Conservation (phyloP, 2,329 filamentous ascomycete species). For the Gaeumannomyces tritici region DNA sequence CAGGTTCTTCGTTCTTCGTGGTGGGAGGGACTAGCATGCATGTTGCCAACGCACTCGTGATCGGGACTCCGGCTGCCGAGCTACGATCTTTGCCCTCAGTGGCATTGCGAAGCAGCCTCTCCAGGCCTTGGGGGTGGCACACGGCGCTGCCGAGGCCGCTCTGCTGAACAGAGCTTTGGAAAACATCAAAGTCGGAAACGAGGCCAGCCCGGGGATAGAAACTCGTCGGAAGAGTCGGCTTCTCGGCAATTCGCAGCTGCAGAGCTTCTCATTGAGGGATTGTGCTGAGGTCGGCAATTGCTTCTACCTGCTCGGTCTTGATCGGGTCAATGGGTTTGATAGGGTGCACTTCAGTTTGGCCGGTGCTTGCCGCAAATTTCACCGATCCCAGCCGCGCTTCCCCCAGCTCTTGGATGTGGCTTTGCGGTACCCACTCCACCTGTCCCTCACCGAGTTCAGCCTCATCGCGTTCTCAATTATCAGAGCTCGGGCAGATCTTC, state of each 20-base stretch:
- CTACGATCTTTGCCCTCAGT: conserved; percentile 64
- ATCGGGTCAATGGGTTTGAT: neutral
- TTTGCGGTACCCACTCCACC: neutral
- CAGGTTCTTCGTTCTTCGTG: neutral
- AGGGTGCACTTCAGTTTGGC: neutral
- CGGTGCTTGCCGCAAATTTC: neutral
- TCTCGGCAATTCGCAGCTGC: neutral
- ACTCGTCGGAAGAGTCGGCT: neutral
- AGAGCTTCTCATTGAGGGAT: neutral
- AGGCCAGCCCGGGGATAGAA: neutral
- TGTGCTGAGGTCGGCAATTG: neutral
- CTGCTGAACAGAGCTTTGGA: conserved; percentile 42
- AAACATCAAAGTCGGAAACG: conserved; percentile 40
- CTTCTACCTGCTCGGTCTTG: neutral
- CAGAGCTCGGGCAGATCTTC: neutral
- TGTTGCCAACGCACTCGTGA: conserved; percentile 34
- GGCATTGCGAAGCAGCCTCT: conserved; percentile 55
- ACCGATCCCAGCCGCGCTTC: neutral
- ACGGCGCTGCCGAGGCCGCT: conserved; percentile 40
- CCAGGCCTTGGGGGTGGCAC: conserved; percentile 8
- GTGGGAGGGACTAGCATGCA: neutral
- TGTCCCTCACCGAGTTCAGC: neutral
- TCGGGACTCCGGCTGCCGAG: conserved; percentile 43
- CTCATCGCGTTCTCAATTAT: neutral
- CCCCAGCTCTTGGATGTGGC: neutral